phyloP scores from a whole-genome alignment of 768 basidiomycete species.

The Coprinopsis sp. region DNA sequence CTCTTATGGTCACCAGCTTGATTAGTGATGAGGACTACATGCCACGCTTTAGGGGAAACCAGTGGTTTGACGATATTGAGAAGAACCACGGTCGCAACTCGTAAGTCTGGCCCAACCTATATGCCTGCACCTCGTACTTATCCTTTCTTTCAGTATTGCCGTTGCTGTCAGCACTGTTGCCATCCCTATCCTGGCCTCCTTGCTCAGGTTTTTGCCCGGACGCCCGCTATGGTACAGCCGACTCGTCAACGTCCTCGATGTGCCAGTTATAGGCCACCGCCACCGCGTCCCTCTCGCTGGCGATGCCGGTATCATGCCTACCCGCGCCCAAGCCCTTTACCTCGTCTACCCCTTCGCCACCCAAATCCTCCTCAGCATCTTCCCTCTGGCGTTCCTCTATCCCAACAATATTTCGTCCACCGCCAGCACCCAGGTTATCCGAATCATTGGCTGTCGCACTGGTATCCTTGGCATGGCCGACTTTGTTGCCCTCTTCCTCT shows the following conservation, averaged over 20 bases:
- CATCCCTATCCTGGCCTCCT: constrained; percentile 8
- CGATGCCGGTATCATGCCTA: constrained; percentile 8
- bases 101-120: neutral
- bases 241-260: constrained; percentile 6
- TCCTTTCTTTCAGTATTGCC: constrained; percentile 1
- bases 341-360: constrained; percentile 8
- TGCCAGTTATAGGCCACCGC: constrained; percentile 5
- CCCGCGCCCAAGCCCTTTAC: constrained; percentile 11
- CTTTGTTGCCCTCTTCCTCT: constrained; percentile 11
- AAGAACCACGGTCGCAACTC: constrained; percentile 3
- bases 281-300: constrained; percentile 1
- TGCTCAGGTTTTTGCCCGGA: constrained; percentile 7
- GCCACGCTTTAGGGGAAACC: neutral
- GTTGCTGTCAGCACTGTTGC: constrained; percentile 8
- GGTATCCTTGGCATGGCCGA: constrained; percentile 10
- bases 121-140: neutral
- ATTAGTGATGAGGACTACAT: constrained; percentile 1
- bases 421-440: neutral
- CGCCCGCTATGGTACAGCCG: constrained; percentile 11
- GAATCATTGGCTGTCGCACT: constrained; percentile 7
- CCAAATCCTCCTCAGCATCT: constrained; percentile 9
- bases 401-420: constrained; percentile 7
- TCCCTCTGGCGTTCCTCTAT: constrained; percentile 6
- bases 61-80: constrained; percentile 6
- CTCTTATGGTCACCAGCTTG: constrained; percentile 7